Evolutionary conservation across 2,329 filamentous ascomycete genomes (phyloP).

Genomic region (Rhynchosporium graminicola): DNA sequence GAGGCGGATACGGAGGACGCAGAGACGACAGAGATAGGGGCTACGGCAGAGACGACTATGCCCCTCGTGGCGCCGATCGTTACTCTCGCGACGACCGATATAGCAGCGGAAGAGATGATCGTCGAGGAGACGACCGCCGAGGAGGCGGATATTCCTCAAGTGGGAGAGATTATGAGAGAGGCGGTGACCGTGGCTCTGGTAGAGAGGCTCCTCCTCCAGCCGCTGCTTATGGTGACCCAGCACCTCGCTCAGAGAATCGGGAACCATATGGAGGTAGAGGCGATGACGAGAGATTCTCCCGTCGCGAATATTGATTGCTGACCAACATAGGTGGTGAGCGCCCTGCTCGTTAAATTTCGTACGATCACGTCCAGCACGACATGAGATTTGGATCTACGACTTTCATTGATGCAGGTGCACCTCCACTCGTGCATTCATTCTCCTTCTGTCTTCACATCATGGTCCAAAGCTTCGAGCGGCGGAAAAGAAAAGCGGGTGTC

Average conservation of each 20-base stretch:
- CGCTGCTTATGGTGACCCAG: constrained; percentile 46
- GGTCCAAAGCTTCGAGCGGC: constrained; percentile 41
- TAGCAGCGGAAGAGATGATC: constrained; percentile 40
- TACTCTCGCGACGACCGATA: constrained; percentile 39
- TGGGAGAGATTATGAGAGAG: constrained; percentile 50
- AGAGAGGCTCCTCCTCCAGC: constrained; percentile 44
- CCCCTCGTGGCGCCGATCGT: constrained; percentile 43
- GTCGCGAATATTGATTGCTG: constrained; percentile 43
- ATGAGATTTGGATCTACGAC: constrained; percentile 41
- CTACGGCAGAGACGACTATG: constrained; percentile 43
- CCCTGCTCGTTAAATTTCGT: constrained; percentile 42
- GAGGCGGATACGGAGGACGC: constrained; percentile 39
- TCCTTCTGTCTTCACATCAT: constrained; percentile 39
- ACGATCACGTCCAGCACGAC: constrained; percentile 39
- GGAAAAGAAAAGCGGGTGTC: constrained; percentile 39
- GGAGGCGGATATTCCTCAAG: constrained; percentile 42
- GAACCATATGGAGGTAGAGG: constrained; percentile 48
- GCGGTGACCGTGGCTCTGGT: constrained; percentile 51
- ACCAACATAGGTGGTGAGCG: constrained; percentile 42
- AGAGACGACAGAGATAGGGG: constrained; percentile 48
- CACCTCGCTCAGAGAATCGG: constrained; percentile 46
- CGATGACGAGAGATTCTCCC: constrained; percentile 40
- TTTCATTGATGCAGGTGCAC: constrained; percentile 43
- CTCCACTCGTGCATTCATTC: constrained; percentile 38
- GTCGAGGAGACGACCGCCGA: constrained; percentile 45